Percentiles rank a stretch among this genome's conserved stretches.
Evolutionary conservation across 2,329 filamentous ascomycete species (phyloP).

Genomic region (Didymella exigua): DNA sequence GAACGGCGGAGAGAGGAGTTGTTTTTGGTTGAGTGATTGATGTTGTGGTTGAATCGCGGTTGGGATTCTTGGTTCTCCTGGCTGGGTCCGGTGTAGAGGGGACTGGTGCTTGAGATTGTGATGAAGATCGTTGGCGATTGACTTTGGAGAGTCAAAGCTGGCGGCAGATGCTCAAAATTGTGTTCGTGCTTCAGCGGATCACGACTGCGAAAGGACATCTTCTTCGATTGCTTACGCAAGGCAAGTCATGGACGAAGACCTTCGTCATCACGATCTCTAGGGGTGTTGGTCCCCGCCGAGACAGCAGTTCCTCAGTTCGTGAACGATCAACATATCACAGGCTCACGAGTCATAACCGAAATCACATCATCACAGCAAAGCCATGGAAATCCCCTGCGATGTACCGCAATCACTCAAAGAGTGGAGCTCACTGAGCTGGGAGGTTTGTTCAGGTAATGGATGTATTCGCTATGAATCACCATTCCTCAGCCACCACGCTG

Average conservation of each 20-base stretch:
- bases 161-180: not conserved
- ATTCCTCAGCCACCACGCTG: slow-evolving; percentile 62
- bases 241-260: slow-evolving; percentile 1
- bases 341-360: not conserved
- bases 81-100: not conserved
- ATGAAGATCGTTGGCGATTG: not conserved
- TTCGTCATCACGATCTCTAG: too few species aligned
- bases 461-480: slow-evolving; percentile 51
- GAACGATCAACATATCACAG: too few species aligned
- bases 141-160: not conserved
- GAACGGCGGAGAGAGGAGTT: not conserved
- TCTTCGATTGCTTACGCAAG: slow-evolving; percentile 2
- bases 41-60: not conserved
- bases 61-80: not conserved
- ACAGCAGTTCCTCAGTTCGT: too few species aligned
- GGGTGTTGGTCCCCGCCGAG: not conserved
- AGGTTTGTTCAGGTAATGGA: slow-evolving; percentile 60
- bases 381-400: not conserved
- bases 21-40: not conserved
- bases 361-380: slow-evolving; percentile 6
- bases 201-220: not conserved
- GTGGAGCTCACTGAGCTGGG: slow-evolving; percentile 5
- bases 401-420: slow-evolving; percentile 3
- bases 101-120: not conserved
- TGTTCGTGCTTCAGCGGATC: too few species aligned